Conservation (phyloP, 106 monocot genomes). For the Vanilla planifolia region DNA sequence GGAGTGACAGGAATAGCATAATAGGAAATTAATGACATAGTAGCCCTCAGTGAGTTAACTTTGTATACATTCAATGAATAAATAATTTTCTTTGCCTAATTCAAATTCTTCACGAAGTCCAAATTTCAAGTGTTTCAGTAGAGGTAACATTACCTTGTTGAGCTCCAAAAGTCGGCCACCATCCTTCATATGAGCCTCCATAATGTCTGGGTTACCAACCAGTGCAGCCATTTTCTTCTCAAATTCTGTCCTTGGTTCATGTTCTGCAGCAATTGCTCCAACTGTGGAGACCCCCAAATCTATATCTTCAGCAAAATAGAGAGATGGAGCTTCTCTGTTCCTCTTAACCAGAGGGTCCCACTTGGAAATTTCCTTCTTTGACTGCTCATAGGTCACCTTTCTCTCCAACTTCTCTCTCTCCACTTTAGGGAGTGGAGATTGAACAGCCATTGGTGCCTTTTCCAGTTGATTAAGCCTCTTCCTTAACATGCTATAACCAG, state of each 20-base stretch:
- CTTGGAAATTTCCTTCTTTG: conserved; percentile 91
- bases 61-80: too few species aligned
- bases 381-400: conserved; percentile 54
- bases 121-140: too few species aligned
- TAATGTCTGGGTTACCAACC: conserved; percentile 39
- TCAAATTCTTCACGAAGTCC: too few species aligned
- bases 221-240: conserved; percentile 84
- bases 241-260: conserved; percentile 81
- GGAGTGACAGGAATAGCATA: too few species aligned
- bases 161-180: conserved; percentile 74
- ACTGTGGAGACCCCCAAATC: conserved; percentile 63
- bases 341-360: conserved; percentile 91
- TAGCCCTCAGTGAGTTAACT: too few species aligned
- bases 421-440: conserved; percentile 68
- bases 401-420: conserved; percentile 78
- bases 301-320: conserved; percentile 68
- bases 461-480: conserved; percentile 55
- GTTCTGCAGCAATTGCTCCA: conserved; percentile 67
- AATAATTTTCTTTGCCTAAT: too few species aligned
- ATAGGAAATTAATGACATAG: too few species aligned
- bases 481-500: conserved; percentile 61
- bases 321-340: conserved; percentile 81
- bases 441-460: conserved; percentile 47
- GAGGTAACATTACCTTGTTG: conserved; percentile 53
- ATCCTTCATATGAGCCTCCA: conserved; percentile 74